phyloP scores from a whole-genome alignment of 2,329 filamentous ascomycete species.

The Aureobasidium mangrovei region DNA sequence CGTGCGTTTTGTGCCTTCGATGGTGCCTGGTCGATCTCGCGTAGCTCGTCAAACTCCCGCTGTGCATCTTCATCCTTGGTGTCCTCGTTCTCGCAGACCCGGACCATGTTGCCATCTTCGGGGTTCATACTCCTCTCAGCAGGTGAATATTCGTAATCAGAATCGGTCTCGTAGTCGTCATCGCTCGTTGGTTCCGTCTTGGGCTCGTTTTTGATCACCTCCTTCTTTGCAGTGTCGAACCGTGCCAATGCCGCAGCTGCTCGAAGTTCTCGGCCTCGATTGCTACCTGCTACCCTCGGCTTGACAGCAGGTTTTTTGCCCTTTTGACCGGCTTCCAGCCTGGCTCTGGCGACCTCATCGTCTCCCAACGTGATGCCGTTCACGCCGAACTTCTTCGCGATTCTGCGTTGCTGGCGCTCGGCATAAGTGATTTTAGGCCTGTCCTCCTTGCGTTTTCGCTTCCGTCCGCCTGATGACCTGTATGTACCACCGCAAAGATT shows the following conservation, averaged over 20 bases:
- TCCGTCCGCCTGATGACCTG: conserved; percentile 43
- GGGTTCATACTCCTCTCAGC: conserved; percentile 56
- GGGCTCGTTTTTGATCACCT: conserved; percentile 21
- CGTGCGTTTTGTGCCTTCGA: neutral
- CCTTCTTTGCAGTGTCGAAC: conserved; percentile 48
- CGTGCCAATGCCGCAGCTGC: conserved; percentile 69
- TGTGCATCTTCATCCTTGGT: conserved; percentile 49
- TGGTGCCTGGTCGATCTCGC: conserved; percentile 31
- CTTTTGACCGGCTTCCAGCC: conserved; percentile 44
- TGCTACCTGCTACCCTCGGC: conserved; percentile 66
- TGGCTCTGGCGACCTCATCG: conserved; percentile 56
- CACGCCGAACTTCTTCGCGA: conserved; percentile 66
- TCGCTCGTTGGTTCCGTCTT: conserved; percentile 32
- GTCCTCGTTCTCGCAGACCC: conserved; percentile 58
- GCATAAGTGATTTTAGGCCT: conserved; percentile 47
- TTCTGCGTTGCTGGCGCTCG: conserved; percentile 63
- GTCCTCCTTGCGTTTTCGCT: conserved; percentile 46
- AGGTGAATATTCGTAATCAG: conserved; percentile 46
- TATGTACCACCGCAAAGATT: conserved; percentile 79
- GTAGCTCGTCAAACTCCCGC: conserved; percentile 61
- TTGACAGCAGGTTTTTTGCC: conserved; percentile 36
- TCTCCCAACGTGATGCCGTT: conserved; percentile 61
- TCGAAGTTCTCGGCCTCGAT: conserved; percentile 63
- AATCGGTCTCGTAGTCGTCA: conserved; percentile 41
- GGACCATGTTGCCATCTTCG: conserved; percentile 58